Evolutionary conservation across 1,284 basidiomycete species (phyloP).

Genomic region (Paramarasmius palmivorus): DNA sequence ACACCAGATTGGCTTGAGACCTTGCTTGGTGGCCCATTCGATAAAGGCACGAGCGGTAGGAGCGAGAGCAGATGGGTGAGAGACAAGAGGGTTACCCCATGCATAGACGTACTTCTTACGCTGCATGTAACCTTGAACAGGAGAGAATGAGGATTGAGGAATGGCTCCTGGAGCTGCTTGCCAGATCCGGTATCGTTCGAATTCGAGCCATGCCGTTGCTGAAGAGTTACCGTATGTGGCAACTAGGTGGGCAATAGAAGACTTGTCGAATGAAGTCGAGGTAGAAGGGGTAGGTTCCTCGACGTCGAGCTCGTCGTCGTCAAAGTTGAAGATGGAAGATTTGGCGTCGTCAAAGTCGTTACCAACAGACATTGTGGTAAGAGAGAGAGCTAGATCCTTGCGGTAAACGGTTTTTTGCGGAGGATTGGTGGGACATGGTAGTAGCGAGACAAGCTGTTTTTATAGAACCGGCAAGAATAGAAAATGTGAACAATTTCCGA

Average conservation of each 20-base stretch:
- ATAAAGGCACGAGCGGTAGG: constrained; percentile 36
- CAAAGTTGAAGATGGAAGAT: neutral
- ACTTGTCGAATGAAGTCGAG: constrained; percentile 23
- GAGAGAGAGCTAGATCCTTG: no score
- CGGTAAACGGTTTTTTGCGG: no score
- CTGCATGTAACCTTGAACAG: constrained; percentile 41
- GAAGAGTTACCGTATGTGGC: constrained; percentile 42
- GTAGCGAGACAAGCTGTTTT: no score
- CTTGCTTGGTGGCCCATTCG: constrained; percentile 32
- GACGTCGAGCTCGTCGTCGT: neutral
- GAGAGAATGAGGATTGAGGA: constrained; percentile 41
- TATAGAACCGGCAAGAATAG: no score
- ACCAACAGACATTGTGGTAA: no score
- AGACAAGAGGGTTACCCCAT: constrained; percentile 48
- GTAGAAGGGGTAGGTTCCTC: neutral
- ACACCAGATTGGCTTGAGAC: constrained; percentile 37
- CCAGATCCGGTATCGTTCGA: constrained; percentile 44
- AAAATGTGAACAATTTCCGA: no score
- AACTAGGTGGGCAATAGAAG: constrained; percentile 35
- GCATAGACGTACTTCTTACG: constrained; percentile 37
- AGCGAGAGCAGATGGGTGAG: constrained; percentile 33
- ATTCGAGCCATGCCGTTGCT: constrained; percentile 48
- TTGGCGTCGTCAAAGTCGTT: neutral
- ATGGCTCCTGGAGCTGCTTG: constrained; percentile 24
- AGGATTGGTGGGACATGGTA: no score